Percentiles rank a stretch among this genome's conserved stretches.
phyloP scores from a whole-genome alignment of 176 grass and related monocot species.

The Carex scoparia region DNA sequence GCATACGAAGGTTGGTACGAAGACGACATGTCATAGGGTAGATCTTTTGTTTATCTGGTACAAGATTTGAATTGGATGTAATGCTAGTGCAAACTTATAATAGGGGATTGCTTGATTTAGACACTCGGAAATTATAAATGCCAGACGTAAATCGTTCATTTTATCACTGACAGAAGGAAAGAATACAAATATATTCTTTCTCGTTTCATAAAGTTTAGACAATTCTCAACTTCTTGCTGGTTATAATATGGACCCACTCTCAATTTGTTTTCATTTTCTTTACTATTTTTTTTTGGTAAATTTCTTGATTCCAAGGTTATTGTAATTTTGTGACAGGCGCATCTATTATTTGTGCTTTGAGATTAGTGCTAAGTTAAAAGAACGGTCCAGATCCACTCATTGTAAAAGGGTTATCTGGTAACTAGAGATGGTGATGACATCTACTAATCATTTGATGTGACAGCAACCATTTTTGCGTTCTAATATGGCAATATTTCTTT shows the following conservation, averaged over 20 bases:
- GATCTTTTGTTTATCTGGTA: not conserved
- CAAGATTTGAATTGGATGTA: not conserved
- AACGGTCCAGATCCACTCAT: too few relatives aligned
- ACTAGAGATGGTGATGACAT: too few relatives aligned
- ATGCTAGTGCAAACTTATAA: not conserved
- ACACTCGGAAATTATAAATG: not conserved
- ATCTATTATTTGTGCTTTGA: not conserved
- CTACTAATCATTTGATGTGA: too few relatives aligned
- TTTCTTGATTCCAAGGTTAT: not conserved
- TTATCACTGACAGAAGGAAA: conserved; percentile 1
- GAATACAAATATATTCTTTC: conserved; percentile 23
- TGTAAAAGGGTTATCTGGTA: too few relatives aligned
- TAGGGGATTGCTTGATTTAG: not conserved
- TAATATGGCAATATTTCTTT: too few relatives aligned
- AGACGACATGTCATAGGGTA: not conserved
- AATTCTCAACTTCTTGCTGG: not conserved
- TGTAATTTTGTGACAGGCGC: not conserved
- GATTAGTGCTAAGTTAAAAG: too few relatives aligned
- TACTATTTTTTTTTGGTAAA: not conserved
- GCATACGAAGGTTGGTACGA: not conserved
- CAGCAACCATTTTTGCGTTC: too few relatives aligned
- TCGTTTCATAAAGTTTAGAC: not conserved
- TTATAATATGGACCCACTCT: not conserved
- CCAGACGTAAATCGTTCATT: not conserved
- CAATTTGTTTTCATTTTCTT: not conserved